phyloP scores from a whole-genome alignment of 2,329 filamentous ascomycete genomes.

The Alternaria triticina region DNA sequence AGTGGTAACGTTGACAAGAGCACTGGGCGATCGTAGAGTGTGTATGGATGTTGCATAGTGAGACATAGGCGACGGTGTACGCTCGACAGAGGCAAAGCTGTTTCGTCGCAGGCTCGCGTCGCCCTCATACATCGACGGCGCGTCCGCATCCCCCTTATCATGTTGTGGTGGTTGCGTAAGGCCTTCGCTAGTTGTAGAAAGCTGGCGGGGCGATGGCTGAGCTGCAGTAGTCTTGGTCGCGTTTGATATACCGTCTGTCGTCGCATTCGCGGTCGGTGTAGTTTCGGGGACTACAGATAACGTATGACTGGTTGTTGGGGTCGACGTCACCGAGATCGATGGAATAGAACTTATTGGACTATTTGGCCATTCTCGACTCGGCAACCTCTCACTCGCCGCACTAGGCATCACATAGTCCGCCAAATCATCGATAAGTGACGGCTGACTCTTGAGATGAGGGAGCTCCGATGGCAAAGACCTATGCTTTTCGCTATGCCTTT shows the following conservation, averaged over 20 bases:
- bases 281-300: background rate
- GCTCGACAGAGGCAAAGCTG: background rate
- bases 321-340: conserved; percentile 8
- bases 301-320: conserved; percentile 1
- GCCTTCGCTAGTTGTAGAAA: background rate
- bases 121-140: no score
- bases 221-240: background rate
- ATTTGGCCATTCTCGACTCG: background rate
- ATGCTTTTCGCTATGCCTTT: conserved; percentile 18
- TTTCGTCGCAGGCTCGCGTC: background rate
- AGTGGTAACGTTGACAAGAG: background rate
- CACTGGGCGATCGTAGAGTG: background rate
- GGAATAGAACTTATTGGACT: background rate
- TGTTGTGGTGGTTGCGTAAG: background rate
- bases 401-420: conserved; percentile 25
- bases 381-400: conserved; percentile 8
- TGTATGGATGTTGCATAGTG: background rate
- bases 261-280: background rate
- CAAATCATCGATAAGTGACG: conserved; percentile 35
- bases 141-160: background rate
- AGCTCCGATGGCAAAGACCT: conserved; percentile 26
- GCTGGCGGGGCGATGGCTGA: background rate
- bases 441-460: conserved; percentile 23
- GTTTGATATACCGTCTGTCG: background rate
- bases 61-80: background rate